These are phyloP conservation scores for Pseudopithomyces chartarum DNA, from an alignment of 2,329 filamentous ascomycete genomes.

Conservation along the genomic window DNA sequence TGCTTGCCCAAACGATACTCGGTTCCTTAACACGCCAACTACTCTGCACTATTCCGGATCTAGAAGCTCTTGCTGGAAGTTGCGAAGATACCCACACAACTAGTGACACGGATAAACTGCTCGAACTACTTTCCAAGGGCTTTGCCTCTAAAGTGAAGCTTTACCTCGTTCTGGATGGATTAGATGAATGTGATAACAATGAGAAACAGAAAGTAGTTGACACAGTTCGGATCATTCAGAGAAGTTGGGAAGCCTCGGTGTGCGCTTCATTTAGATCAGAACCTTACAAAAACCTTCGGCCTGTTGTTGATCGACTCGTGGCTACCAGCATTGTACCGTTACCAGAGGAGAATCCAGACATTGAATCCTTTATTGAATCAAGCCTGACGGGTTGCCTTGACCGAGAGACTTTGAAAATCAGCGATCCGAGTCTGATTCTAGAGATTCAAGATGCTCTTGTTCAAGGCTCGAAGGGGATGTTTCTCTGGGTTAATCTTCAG, in stretches of 20 bases:
- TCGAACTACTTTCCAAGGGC: conserved; percentile 22
- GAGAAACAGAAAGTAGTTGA: conserved; percentile 19
- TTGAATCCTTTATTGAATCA: conserved; percentile 28
- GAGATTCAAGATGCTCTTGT: conserved; percentile 29
- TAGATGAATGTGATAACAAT: conserved; percentile 37
- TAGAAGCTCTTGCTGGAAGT: conserved; percentile 8
- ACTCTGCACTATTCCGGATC: conserved; percentile 29
- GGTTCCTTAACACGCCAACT: conserved; percentile 44
- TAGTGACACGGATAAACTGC: conserved; percentile 21
- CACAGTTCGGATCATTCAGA: conserved; percentile 26
- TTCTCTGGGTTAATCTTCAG: conserved; percentile 31
- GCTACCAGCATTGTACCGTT: conserved; percentile 14
- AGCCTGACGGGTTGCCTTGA: conserved; percentile 29
- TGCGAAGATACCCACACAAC: conserved; percentile 5
- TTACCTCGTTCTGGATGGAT: conserved; percentile 43
- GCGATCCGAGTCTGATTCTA: conserved; percentile 29
- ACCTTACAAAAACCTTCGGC: conserved; percentile 12
- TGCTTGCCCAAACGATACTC: conserved; percentile 27
- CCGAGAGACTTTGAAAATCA: conserved; percentile 17
- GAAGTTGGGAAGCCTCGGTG: conserved; percentile 20
- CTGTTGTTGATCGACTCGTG: conserved; percentile 1
- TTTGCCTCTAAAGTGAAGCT: conserved; percentile 20
- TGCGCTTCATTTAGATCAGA: conserved; percentile 32
- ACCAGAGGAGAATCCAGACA: conserved; percentile 26
- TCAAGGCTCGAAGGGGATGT: conserved; percentile 27